Conservation (phyloP, 371 early-diverging fungal genomes). For the Lichtheimia corymbifera region DNA sequence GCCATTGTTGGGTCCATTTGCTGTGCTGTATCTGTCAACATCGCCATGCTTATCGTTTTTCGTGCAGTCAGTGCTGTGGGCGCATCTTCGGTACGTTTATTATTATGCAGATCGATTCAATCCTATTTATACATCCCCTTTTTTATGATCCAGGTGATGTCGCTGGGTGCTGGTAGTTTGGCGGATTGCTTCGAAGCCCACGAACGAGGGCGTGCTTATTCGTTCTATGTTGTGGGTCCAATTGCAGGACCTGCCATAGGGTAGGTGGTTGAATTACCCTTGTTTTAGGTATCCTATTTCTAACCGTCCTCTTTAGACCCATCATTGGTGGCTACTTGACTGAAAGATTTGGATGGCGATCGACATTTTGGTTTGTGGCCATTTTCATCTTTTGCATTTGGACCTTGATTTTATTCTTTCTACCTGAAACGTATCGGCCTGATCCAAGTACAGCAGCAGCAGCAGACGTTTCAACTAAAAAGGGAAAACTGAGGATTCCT, state of each 20-base stretch:
- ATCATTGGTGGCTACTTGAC: slow-evolving; percentile 51
- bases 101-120: background rate
- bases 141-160: slow-evolving; percentile 27
- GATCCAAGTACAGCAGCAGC: background rate
- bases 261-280: background rate
- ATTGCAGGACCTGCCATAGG: slow-evolving; percentile 28
- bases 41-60: slow-evolving; percentile 29
- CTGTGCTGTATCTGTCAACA: slow-evolving; percentile 27
- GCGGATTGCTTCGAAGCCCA: slow-evolving; percentile 46
- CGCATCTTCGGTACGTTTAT: slow-evolving; percentile 16
- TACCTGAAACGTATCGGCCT: slow-evolving; percentile 39
- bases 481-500: slow-evolving; percentile 3
- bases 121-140: background rate
- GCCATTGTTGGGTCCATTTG: slow-evolving; percentile 22
- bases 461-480: slow-evolving; percentile 2
- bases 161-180: slow-evolving; percentile 50
- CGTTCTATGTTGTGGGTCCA: slow-evolving; percentile 42
- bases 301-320: slow-evolving; percentile 19
- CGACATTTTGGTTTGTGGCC: slow-evolving; percentile 41
- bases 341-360: slow-evolving; percentile 46
- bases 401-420: slow-evolving; percentile 31
- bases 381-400: slow-evolving; percentile 27
- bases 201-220: slow-evolving; percentile 46
- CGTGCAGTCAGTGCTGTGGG: slow-evolving; percentile 26
- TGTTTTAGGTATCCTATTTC: background rate